These are phyloP conservation scores for Dendrothele bispora DNA, from an alignment of 768 basidiomycete genomes.

Conservation along the genomic window DNA sequence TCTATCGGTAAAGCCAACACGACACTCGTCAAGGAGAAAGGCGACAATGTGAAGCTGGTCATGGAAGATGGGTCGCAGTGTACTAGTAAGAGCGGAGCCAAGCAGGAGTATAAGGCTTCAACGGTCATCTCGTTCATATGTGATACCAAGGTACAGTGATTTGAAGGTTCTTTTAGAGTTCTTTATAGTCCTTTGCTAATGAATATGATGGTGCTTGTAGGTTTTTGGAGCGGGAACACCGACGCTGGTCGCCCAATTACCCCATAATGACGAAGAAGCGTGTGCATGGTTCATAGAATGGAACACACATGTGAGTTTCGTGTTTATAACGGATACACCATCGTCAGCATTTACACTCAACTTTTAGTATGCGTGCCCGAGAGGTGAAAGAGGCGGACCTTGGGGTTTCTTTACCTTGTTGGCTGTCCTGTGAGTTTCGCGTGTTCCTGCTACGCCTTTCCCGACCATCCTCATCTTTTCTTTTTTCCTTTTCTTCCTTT, in stretches of 20 bases:
- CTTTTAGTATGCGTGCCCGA: constrained; percentile 69
- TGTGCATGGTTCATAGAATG: constrained; percentile 86
- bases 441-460: too few species aligned
- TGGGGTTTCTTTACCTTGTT: constrained; percentile 57
- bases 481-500: not conserved
- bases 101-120: constrained; percentile 48
- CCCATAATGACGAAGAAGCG: constrained; percentile 56
- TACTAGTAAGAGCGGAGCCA: constrained; percentile 36
- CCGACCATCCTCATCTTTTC: too few species aligned
- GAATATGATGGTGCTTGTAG: too few species aligned
- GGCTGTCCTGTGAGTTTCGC: constrained; percentile 62
- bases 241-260: constrained; percentile 65
- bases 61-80: constrained; percentile 69
- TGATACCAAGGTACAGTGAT: too few species aligned
- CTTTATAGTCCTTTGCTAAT: too few species aligned
- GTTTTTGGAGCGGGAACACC: constrained; percentile 56
- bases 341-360: not conserved
- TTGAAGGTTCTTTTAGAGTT: too few species aligned
- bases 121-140: constrained; percentile 79
- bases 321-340: not conserved
- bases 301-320: constrained; percentile 65
- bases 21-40: constrained; percentile 39
- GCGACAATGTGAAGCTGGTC: constrained; percentile 43
- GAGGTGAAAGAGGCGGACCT: constrained; percentile 50
- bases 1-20: constrained; percentile 70